Conservation (phyloP, 257 asterid species). For the Mentha longifolia region DNA sequence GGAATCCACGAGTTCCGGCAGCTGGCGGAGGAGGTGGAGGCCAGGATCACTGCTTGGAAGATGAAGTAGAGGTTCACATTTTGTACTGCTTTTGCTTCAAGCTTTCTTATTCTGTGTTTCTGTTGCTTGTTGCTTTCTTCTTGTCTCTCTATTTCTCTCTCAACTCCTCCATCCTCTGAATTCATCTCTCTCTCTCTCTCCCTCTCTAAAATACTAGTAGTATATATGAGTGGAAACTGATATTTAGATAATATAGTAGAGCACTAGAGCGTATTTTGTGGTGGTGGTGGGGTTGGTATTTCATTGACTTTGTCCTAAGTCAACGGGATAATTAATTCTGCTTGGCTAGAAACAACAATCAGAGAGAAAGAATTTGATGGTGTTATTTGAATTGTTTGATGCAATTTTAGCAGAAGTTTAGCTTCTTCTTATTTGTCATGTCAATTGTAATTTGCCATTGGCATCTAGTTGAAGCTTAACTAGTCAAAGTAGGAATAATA, state of each 20-base stretch:
- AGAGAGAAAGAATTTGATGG: no score
- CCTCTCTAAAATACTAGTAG: neutral
- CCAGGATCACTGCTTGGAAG: constrained; percentile 58
- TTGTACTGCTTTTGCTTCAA: constrained; percentile 52
- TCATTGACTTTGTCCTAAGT: neutral
- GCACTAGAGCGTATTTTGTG: neutral
- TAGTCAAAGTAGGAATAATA: neutral
- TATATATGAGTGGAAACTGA: neutral
- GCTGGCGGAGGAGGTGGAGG: constrained; percentile 35
- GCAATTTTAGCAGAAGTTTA: no score
- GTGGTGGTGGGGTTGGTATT: neutral
- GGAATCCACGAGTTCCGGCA: constrained; percentile 63
- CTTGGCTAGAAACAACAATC: no score
- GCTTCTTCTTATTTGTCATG: neutral
- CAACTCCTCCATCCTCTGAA: constrained; percentile 17
- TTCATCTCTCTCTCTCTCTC: constrained; percentile 33
- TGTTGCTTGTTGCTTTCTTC: constrained; percentile 43
- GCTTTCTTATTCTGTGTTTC: constrained; percentile 42
- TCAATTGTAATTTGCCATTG: neutral
- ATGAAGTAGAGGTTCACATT: constrained; percentile 56
- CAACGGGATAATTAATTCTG: neutral
- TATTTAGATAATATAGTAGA: neutral
- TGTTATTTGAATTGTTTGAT: no score
- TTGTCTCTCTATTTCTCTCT: constrained; percentile 36
- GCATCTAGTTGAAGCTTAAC: no score